phyloP scores from a whole-genome alignment of 2,329 filamentous ascomycete genomes.

The Achaetomium macrosporum region DNA sequence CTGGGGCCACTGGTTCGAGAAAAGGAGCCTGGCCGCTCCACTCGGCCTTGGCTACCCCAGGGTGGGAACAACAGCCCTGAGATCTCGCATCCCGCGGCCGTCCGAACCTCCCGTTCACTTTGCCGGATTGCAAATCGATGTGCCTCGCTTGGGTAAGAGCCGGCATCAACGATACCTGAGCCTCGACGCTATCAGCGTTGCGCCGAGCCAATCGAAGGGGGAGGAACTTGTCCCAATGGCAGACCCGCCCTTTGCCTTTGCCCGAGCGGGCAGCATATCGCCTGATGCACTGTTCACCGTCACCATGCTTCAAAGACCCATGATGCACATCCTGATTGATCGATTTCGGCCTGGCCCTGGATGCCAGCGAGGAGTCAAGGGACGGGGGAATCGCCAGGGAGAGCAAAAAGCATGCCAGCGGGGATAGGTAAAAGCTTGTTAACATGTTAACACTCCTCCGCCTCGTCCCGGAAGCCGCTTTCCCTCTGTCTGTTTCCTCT shows the following conservation, averaged over 20 bases:
- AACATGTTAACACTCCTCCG: too few relatives aligned
- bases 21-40: too few relatives aligned
- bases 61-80: not conserved
- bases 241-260: not conserved
- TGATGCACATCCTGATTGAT: conserved; percentile 1
- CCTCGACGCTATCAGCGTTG: not conserved
- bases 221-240: not conserved
- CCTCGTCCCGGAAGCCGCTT: not conserved
- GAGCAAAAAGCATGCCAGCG: not conserved
- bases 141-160: conserved; percentile 6
- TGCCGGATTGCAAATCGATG: not conserved
- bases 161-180: not conserved
- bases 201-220: not conserved
- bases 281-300: not conserved
- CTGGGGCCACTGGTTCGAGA: too few relatives aligned
- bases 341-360: not conserved
- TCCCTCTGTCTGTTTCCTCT: not conserved
- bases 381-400: too few relatives aligned
- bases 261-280: not conserved
- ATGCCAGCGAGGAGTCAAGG: too few relatives aligned
- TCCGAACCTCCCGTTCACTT: not conserved
- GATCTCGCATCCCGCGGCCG: not conserved
- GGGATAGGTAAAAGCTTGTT: not conserved
- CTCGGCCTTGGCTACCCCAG: too few relatives aligned
- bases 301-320: conserved; percentile 1